A percentile compares a stretch with the other conserved stretches of the same genome.
phyloP scores from a whole-genome alignment of 257 asterid genomes.

The Solanum medicagineum region DNA sequence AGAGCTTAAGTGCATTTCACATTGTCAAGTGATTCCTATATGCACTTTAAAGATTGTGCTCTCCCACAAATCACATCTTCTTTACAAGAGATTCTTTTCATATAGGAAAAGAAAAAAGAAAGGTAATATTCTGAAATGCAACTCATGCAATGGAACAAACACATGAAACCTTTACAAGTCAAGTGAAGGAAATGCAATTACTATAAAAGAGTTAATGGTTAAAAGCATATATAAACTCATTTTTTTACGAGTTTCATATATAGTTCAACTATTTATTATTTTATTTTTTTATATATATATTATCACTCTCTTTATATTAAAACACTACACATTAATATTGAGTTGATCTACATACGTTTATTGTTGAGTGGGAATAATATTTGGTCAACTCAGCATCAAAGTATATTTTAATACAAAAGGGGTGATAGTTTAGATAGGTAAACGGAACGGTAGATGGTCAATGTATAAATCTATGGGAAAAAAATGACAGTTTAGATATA shows the following conservation, averaged over 20 bases:
- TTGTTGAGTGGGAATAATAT: background rate
- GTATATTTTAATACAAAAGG: too few relatives aligned
- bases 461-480: fast-evolving
- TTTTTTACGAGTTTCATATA: background rate
- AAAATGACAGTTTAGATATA: too few relatives aligned
- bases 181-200: background rate
- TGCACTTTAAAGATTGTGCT: background rate
- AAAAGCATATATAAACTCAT: background rate
- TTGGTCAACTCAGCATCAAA: background rate
- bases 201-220: background rate
- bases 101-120: background rate
- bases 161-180: background rate
- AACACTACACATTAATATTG: background rate
- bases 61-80: background rate
- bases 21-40: background rate
- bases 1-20: background rate
- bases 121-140: background rate
- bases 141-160: background rate
- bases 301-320: background rate
- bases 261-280: background rate
- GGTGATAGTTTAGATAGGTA: background rate
- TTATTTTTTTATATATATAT: background rate
- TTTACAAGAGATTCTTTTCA: background rate
- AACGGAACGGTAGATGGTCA: background rate
- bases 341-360: background rate